Evolutionary conservation across 495 filamentous ascomycete species (phyloP), one percentile per base, ranked within the genome.

Genomic region (Annulohypoxylon moriforme): DNA sequence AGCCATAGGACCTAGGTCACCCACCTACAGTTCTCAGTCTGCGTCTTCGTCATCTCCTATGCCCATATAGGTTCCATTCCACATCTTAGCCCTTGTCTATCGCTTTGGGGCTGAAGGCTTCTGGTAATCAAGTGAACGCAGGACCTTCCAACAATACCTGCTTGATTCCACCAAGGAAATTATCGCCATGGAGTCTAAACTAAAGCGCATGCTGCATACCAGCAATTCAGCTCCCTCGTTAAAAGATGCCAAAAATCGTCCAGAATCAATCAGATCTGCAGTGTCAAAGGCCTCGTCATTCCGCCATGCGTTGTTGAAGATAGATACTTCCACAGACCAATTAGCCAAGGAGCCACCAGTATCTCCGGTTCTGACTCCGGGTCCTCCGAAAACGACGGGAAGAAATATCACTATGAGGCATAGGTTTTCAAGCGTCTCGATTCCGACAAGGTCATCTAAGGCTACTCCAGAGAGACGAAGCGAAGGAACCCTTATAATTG

Each of bases 211-310:
- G 20, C 33, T 77, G 10, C 75, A 42, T 47, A 47, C 67, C 16
- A 74, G 64, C 49, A 60, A 14, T 25, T 77, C 75, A 16, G 67
- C 64, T 18, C 73, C 70, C 18, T 73, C 75, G n/a, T 46, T 77
- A 2, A 73, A 64, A 55, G 34, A 34, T 34, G 42, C 42, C 18
- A 61, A 53, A 11, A 64, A 57, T 49, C 67, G 68, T 5, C 68
- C 73, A 36, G 58, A 31, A 34, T 77, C 75, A 10, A 33, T 62
- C 27, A 68, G 46, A 29, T 74, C 75, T 14, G 57, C 52, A 38
- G 46, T 33, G 8, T 69, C 64, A 13, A 67, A 58, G 42, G 67
- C 60, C 3, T 33, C 60, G 33, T 60, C 49, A 58, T 47, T 46
- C 38, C 73, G 66, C 22, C 76, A 76, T 72, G 56, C 20, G 4